Conservation (phyloP, 2,329 filamentous ascomycete genomes). For the Pezicula rhizophila region DNA sequence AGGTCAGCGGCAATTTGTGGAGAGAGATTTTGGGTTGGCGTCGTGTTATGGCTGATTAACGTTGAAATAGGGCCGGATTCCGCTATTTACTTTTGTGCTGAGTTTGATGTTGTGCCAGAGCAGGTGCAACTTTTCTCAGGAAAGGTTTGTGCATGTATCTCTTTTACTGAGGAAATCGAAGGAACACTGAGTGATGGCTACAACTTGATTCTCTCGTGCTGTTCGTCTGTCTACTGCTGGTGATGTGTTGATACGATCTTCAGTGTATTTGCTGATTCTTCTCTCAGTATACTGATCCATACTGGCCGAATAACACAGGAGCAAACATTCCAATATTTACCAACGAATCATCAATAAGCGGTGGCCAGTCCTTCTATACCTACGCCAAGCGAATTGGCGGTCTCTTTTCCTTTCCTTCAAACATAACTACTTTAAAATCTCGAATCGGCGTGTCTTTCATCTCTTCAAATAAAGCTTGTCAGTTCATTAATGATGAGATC, state of each 20-base stretch:
- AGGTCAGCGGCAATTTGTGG: constrained; percentile 32
- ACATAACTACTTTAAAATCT: constrained; percentile 34
- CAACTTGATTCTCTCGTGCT: no score
- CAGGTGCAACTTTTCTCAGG: no score
- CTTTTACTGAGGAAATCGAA: no score
- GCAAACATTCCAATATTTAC: constrained; percentile 35
- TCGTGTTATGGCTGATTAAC: no score
- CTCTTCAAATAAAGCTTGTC: constrained; percentile 38
- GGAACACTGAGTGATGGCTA: no score
- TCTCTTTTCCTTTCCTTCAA: constrained; percentile 38
- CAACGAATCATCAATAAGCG: constrained; percentile 48
- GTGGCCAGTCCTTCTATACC: constrained; percentile 41
- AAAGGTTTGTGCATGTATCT: no score
- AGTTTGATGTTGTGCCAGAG: no score
- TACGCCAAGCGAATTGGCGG: constrained; percentile 39
- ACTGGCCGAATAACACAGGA: constrained; percentile 27
- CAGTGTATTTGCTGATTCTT: constrained; percentile 27
- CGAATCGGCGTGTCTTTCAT: constrained; percentile 42
- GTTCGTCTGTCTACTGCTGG: no score
- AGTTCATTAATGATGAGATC: constrained; percentile 37
- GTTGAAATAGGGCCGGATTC: no score
- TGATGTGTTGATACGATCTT: no score
- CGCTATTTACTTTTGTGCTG: no score
- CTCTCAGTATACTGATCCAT: constrained; percentile 39
- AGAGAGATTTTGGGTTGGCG: no score